phyloP scores from a whole-genome alignment of 1,139 yeast genomes.

The Geotrichum armillariae region DNA sequence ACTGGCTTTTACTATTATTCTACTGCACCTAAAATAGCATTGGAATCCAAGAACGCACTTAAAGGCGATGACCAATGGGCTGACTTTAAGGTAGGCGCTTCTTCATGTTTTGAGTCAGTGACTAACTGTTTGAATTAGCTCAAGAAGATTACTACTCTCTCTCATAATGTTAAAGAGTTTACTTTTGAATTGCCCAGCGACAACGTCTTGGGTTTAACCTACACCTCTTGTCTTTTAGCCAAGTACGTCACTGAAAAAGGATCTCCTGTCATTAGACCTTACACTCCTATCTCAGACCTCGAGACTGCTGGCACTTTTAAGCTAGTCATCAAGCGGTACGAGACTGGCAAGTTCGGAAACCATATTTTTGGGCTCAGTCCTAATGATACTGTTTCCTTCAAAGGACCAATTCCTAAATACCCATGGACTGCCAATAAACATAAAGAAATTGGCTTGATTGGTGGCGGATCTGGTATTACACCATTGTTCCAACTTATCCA shows the following conservation, averaged over 20 bases:
- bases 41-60: conserved; percentile 15
- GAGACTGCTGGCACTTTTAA: conserved; percentile 73
- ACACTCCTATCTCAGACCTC: conserved; percentile 83
- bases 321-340: conserved; percentile 81
- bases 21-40: conserved; percentile 3
- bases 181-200: conserved; percentile 73
- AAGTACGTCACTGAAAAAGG: conserved; percentile 80
- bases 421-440: conserved; percentile 86
- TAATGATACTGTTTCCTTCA: conserved; percentile 82
- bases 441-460: conserved; percentile 76
- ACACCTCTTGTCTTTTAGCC: conserved; percentile 79
- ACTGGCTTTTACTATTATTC: conserved; percentile 10
- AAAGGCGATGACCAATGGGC: conserved; percentile 21
- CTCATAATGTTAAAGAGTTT: conserved; percentile 55
- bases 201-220: conserved; percentile 71
- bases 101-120: not conserved
- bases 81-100: conserved; percentile 14
- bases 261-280: conserved; percentile 88
- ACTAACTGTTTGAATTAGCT: conserved; percentile 40
- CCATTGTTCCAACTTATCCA: conserved; percentile 83
- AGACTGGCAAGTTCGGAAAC: conserved; percentile 77
- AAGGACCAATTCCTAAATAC: conserved; percentile 95
- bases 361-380: conserved; percentile 72
- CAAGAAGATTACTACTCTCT: conserved; percentile 53
- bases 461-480: conserved; percentile 97